These are phyloP conservation scores for Rhizomucor miehei DNA, from an alignment of 371 early-diverging fungal species.

Conservation along the genomic window DNA sequence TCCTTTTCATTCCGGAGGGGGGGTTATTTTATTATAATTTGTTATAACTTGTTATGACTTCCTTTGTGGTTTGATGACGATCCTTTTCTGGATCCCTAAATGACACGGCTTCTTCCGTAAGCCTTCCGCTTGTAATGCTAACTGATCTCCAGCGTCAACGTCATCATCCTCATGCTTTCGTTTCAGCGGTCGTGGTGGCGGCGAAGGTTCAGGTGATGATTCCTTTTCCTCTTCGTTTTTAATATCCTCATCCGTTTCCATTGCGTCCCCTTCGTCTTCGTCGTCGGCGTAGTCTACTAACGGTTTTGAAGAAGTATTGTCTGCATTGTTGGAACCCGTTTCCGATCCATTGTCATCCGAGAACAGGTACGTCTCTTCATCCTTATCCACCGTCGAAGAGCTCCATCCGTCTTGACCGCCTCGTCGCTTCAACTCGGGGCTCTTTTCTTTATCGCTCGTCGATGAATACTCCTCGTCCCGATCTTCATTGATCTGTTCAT, in stretches of 20 bases:
- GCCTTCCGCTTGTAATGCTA: background rate
- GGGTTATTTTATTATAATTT: too few species aligned
- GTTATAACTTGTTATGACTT: too few species aligned
- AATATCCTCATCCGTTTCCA: background rate
- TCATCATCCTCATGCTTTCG: constrained; percentile 30
- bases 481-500: constrained; percentile 56
- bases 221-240: background rate
- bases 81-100: constrained; percentile 4
- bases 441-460: constrained; percentile 15
- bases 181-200: background rate
- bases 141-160: constrained; percentile 14
- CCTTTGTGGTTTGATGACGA: constrained; percentile 14
- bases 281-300: constrained; percentile 52
- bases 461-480: constrained; percentile 18
- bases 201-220: background rate
- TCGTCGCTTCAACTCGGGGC: background rate
- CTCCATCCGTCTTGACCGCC: constrained; percentile 53
- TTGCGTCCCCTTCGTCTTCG: constrained; percentile 21
- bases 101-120: constrained; percentile 1
- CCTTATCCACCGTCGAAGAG: constrained; percentile 60
- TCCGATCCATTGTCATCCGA: constrained; percentile 36
- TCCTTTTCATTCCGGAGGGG: too few species aligned
- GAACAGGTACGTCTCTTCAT: constrained; percentile 88
- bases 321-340: constrained; percentile 6
- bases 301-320: constrained; percentile 9